Conservation (phyloP, 257 asterid genomes). For the Jasminum sambac region DNA sequence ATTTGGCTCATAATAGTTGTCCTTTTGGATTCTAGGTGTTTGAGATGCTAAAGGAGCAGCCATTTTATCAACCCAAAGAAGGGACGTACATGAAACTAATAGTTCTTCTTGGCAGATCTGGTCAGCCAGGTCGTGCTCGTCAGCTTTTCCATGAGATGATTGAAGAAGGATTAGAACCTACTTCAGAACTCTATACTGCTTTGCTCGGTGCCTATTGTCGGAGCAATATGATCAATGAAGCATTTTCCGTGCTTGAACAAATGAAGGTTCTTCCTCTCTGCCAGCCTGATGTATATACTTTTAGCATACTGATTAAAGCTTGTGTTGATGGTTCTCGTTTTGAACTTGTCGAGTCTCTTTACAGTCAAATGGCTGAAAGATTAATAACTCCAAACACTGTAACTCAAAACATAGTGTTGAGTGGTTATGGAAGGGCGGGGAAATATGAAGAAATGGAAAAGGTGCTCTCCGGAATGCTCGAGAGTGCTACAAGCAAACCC, state of each 20-base stretch:
- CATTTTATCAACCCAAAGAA: slow-evolving; percentile 83
- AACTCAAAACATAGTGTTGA: slow-evolving; percentile 79
- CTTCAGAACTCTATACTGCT: slow-evolving; percentile 74
- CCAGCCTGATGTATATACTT: slow-evolving; percentile 90
- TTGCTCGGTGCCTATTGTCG: slow-evolving; percentile 73
- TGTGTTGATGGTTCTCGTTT: slow-evolving; percentile 64
- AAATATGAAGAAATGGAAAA: slow-evolving; percentile 84
- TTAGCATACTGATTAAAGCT: slow-evolving; percentile 79
- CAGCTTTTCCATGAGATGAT: slow-evolving; percentile 78
- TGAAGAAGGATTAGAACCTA: slow-evolving; percentile 72
- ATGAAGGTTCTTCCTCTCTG: slow-evolving; percentile 72
- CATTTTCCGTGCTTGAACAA: slow-evolving; percentile 55
- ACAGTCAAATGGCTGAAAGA: slow-evolving; percentile 61
- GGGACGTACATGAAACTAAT: slow-evolving; percentile 90
- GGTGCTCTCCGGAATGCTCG: slow-evolving; percentile 69
- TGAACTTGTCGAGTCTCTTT: slow-evolving; percentile 71
- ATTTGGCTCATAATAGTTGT: background rate
- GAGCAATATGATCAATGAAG: slow-evolving; percentile 69
- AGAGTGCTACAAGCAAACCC: slow-evolving; percentile 52
- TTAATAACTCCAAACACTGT: slow-evolving; percentile 77
- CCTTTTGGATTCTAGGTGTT: slow-evolving; percentile 50
- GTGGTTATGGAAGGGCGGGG: slow-evolving; percentile 86
- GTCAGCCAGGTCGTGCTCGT: slow-evolving; percentile 78
- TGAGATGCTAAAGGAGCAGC: slow-evolving; percentile 77
- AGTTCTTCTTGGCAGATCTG: slow-evolving; percentile 85